Percentiles rank a stretch among this genome's conserved stretches.
Evolutionary conservation across 805 yeast species (phyloP).

Genomic region (Candida coleopterorum): DNA sequence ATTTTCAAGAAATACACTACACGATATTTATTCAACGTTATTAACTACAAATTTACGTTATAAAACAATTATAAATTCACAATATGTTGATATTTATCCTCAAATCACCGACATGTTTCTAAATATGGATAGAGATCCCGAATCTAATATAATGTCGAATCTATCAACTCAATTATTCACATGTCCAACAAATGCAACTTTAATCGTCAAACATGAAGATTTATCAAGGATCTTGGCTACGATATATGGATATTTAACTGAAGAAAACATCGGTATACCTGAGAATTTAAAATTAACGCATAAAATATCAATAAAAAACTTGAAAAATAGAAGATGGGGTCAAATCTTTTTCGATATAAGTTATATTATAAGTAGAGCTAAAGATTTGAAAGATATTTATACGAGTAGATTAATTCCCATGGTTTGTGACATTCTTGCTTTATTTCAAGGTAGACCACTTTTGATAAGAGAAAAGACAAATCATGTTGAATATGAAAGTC

Average conservation of each 20-base stretch:
- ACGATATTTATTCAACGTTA: constrained; percentile 61
- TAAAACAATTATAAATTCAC: constrained; percentile 60
- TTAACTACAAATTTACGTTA: constrained; percentile 56
- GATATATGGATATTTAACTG: constrained; percentile 58
- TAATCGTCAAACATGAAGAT: constrained; percentile 61
- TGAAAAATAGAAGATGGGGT: constrained; percentile 71
- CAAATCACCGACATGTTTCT: constrained; percentile 65
- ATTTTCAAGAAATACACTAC: constrained; percentile 49
- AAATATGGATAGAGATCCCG: constrained; percentile 82
- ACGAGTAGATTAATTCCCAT: constrained; percentile 47
- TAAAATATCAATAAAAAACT: constrained; percentile 37
- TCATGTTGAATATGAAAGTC: constrained; percentile 89
- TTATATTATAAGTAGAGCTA: constrained; percentile 67
- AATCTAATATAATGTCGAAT: constrained; percentile 65
- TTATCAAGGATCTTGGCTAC: constrained; percentile 57
- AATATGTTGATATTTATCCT: constrained; percentile 82
- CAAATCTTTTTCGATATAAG: constrained; percentile 78
- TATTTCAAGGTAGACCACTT: constrained; percentile 77
- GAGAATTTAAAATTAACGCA: constrained; percentile 33
- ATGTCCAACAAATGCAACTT: constrained; percentile 73
- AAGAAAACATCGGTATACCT: constrained; percentile 44
- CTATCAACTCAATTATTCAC: constrained; percentile 85
- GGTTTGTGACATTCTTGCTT: constrained; percentile 57
- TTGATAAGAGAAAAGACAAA: constrained; percentile 67
- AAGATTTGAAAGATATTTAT: constrained; percentile 45